phyloP scores from a whole-genome alignment of 2,329 filamentous ascomycete genomes.

The Venturiaceae sp. region DNA sequence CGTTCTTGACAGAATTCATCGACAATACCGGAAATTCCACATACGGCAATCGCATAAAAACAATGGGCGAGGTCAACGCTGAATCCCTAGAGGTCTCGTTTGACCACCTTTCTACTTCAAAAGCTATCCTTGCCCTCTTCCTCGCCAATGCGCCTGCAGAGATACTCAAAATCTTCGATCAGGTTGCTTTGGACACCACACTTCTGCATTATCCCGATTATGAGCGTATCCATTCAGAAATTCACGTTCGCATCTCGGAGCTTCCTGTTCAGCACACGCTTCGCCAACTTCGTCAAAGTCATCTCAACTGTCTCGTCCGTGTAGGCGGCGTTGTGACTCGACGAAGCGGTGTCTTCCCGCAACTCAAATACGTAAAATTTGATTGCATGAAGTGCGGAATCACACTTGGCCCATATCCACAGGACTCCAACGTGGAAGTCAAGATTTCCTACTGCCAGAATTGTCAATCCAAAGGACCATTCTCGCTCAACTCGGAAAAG shows the following conservation, averaged over 20 bases:
- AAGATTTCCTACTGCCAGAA: conserved; percentile 95
- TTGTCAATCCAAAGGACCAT: conserved; percentile 90
- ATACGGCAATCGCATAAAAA: conserved; percentile 88
- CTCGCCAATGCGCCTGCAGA: conserved; percentile 92
- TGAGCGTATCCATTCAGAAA: conserved; percentile 92
- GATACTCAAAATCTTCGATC: conserved; percentile 90
- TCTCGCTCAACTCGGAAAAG: conserved; percentile 92
- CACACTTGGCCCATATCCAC: conserved; percentile 90
- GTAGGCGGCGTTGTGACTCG: conserved; percentile 94
- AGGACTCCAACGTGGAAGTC: conserved; percentile 93
- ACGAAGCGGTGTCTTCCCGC: conserved; percentile 89
- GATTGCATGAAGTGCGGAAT: conserved; percentile 89
- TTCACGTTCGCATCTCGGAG: conserved; percentile 94
- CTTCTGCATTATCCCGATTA: conserved; percentile 96
- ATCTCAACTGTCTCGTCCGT: conserved; percentile 89
- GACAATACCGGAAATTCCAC: conserved; percentile 84
- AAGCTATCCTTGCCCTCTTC: conserved; percentile 92
- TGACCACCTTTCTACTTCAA: conserved; percentile 79
- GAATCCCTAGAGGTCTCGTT: conserved; percentile 96
- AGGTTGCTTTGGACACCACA: conserved; percentile 93
- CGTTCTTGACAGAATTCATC: conserved; percentile 91
- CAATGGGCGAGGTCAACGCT: conserved; percentile 92
- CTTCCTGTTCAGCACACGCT: conserved; percentile 91
- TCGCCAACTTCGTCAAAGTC: conserved; percentile 86
- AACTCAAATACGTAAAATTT: conserved; percentile 97